These are phyloP conservation scores for Aspergillus saccharolyticus DNA, from an alignment of 495 filamentous ascomycete species.

Conservation along the genomic window DNA sequence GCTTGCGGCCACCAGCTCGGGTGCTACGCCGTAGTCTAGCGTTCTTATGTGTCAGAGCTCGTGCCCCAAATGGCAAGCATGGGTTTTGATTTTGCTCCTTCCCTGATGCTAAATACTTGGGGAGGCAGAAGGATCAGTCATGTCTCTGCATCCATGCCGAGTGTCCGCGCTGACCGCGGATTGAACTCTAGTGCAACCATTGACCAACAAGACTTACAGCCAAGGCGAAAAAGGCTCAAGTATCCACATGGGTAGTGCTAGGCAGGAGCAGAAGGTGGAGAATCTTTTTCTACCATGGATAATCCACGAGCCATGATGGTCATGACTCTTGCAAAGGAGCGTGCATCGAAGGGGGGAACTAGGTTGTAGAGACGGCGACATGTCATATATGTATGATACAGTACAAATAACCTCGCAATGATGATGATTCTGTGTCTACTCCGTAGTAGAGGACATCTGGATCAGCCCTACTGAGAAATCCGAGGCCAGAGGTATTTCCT, in stretches of 20 bases:
- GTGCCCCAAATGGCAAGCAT: not conserved
- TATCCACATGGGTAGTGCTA: not conserved
- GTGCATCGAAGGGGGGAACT: too few relatives aligned
- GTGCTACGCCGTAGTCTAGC: not conserved
- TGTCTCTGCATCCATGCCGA: not conserved
- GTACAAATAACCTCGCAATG: too few relatives aligned
- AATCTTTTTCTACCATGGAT: not conserved
- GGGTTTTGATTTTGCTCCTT: not conserved
- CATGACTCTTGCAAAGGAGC: not conserved
- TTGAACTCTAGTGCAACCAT: not conserved
- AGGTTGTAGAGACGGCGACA: too few relatives aligned
- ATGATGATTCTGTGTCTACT: too few relatives aligned
- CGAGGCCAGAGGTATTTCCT: too few relatives aligned
- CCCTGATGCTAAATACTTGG: not conserved
- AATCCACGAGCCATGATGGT: not conserved
- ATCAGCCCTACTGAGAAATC: not conserved
- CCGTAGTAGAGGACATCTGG: too few relatives aligned
- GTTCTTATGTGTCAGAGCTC: constrained; percentile 2
- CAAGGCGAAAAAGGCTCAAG: not conserved
- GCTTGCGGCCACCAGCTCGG: not conserved
- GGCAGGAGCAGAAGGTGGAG: not conserved
- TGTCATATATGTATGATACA: too few relatives aligned
- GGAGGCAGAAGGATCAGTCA: not conserved
- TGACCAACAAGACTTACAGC: not conserved
- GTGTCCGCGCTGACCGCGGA: constrained; percentile 8